Conservation (phyloP, 129 eudicot genomes). For the sunflower (Helianthus annuus) region HanXRQr2.0-SUNRISE NC_035434.2:124238957-124239456, state of each 20-base stretch:
- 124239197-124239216: neutral
- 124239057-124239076: constrained; percentile 28
- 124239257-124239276: neutral
- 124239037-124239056: constrained; percentile 26
- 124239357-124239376: too few relatives aligned
- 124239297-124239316: neutral
- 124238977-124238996: constrained; percentile 50
- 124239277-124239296: neutral
- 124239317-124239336: neutral
- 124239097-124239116: constrained; percentile 38
- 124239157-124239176: constrained; percentile 52
- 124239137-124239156: constrained; percentile 53
- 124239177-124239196: constrained; percentile 42
- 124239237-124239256: neutral
- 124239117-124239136: constrained; percentile 35
- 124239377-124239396: too few relatives aligned
- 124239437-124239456: too few relatives aligned
- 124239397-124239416: too few relatives aligned
- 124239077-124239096: constrained; percentile 14
- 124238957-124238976: neutral
- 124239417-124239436: too few relatives aligned
- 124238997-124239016: constrained; percentile 38
- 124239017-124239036: constrained; percentile 16
- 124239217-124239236: constrained; percentile 19
- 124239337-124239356: too few relatives aligned